These are phyloP conservation scores for Tremella yokohamensis DNA, from an alignment of 768 basidiomycete genomes.

Conservation along the genomic window DNA sequence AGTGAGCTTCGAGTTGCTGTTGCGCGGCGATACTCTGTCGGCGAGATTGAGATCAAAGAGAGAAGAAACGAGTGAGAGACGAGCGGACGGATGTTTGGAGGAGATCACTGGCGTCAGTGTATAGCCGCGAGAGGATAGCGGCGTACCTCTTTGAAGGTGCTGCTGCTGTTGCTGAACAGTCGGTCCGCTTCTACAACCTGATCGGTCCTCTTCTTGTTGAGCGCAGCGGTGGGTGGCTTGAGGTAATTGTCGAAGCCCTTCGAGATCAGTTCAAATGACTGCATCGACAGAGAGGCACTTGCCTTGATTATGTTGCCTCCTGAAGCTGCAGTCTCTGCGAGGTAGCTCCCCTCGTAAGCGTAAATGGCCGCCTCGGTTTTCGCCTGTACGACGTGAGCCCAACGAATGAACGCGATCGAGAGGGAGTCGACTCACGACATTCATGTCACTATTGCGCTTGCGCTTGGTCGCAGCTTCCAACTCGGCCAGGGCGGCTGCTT, in stretches of 20 bases:
- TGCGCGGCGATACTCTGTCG: constrained; percentile 28
- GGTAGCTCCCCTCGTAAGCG: constrained; percentile 53
- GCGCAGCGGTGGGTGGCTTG: constrained; percentile 40
- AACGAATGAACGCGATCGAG: neutral
- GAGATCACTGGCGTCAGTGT: neutral
- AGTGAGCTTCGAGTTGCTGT: constrained; percentile 19
- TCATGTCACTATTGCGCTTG: constrained; percentile 37
- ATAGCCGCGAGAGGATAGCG: neutral
- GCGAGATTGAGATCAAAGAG: neutral
- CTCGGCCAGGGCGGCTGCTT: constrained; percentile 40
- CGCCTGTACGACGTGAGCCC: constrained; percentile 33
- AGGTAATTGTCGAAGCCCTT: constrained; percentile 52
- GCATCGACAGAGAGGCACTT: neutral
- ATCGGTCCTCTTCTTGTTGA: constrained; percentile 38
- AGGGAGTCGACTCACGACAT: constrained; percentile 17
- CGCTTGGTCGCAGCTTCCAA: constrained; percentile 38
- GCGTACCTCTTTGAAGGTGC: constrained; percentile 45
- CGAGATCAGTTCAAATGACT: neutral
- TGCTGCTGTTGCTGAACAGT: constrained; percentile 51
- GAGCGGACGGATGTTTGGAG: neutral
- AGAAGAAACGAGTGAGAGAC: neutral
- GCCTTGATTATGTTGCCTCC: constrained; percentile 55
- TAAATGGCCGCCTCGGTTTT: constrained; percentile 52
- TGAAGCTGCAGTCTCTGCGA: constrained; percentile 49
- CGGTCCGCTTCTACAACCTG: constrained; percentile 46